Evolutionary conservation across 148 eudicot species (phyloP).

Genomic region (Cornus florida): DNA sequence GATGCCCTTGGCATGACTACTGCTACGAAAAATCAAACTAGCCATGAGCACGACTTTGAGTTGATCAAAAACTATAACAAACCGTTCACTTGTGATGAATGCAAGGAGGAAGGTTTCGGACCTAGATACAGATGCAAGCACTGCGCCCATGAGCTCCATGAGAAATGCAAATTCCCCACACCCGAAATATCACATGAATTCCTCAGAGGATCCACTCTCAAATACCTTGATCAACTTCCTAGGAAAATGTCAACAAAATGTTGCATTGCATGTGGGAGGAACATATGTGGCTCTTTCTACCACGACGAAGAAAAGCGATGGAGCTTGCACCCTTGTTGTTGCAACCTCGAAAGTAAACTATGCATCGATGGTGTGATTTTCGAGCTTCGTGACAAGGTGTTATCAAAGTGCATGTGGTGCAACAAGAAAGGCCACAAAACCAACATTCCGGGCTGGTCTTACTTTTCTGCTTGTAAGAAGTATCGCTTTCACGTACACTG

Average conservation of each 20-base stretch:
- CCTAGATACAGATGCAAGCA: constrained; percentile 10
- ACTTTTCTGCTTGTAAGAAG: background rate
- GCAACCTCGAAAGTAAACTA: background rate
- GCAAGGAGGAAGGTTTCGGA: constrained; percentile 14
- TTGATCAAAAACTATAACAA: background rate
- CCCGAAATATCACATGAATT: background rate
- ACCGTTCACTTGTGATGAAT: constrained; percentile 12
- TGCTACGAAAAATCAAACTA: too few species aligned
- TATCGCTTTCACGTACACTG: constrained; percentile 17
- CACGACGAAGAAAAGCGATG: background rate
- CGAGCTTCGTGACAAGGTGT: background rate
- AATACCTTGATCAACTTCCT: background rate
- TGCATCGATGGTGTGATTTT: background rate
- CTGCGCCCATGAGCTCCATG: constrained; percentile 11
- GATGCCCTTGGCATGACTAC: too few species aligned
- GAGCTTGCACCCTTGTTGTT: constrained; percentile 13
- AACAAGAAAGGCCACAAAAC: background rate
- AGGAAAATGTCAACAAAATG: background rate
- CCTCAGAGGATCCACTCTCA: background rate
- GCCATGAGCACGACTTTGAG: background rate
- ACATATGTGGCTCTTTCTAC: constrained; percentile 2
- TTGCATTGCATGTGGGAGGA: constrained; percentile 16
- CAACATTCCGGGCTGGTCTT: constrained; percentile 14
- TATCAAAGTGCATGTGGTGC: constrained; percentile 10
- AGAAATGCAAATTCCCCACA: constrained; percentile 6